Percentiles rank a stretch among this genome's conserved stretches.
These are phyloP conservation scores for Boletus insuetus DNA, from an alignment of 768 basidiomycete genomes.

Conservation along the genomic window DNA sequence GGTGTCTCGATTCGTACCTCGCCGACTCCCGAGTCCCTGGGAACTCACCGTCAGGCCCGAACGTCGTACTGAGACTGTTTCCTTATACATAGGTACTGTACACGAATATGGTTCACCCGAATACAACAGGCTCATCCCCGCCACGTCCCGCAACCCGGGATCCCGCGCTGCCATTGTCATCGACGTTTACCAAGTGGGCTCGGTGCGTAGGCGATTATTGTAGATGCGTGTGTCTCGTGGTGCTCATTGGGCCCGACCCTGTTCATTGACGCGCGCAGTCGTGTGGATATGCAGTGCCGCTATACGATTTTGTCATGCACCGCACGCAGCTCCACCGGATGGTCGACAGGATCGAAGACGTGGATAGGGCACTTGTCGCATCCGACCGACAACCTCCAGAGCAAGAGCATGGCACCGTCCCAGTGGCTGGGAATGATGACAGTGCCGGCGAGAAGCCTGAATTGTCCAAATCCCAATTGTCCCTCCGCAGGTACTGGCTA, in stretches of 20 bases:
- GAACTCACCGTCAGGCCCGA: no score
- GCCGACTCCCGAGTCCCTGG: background rate
- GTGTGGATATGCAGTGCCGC: conserved; percentile 64
- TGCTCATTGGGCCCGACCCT: background rate
- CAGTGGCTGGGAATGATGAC: background rate
- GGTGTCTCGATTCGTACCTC: conserved; percentile 4
- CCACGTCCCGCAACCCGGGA: conserved; percentile 48
- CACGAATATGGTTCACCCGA: conserved; percentile 64
- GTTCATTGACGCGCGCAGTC: conserved; percentile 39
- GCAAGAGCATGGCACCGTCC: background rate
- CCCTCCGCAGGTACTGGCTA: conserved; percentile 54
- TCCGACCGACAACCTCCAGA: background rate
- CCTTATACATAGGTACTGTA: conserved; percentile 43
- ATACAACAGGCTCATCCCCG: conserved; percentile 52
- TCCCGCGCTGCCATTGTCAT: conserved; percentile 60
- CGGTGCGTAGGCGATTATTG: conserved; percentile 31
- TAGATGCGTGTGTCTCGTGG: no score
- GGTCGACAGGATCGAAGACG: conserved; percentile 38
- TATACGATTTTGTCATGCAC: conserved; percentile 56
- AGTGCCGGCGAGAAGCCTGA: background rate
- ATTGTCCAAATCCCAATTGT: conserved; percentile 22
- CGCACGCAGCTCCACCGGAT: conserved; percentile 49
- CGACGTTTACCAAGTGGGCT: conserved; percentile 55
- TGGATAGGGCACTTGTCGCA: conserved; percentile 32
- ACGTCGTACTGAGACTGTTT: background rate